Evolutionary conservation across 169 alveolate genomes (phyloP), one percentile per base, ranked within the genome.

Genomic region (Plasmodium chabaudi): DNA sequence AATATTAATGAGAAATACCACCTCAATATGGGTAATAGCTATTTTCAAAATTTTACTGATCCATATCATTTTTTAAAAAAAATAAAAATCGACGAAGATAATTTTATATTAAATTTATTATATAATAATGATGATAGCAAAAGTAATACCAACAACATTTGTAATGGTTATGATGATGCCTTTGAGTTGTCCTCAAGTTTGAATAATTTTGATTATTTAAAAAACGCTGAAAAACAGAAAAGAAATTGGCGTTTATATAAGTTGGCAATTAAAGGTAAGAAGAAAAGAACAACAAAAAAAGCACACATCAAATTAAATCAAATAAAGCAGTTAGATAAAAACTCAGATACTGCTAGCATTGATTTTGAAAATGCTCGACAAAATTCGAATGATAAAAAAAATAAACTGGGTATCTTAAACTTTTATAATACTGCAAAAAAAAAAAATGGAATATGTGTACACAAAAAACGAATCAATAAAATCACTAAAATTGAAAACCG

Each of bases 31-130:
- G 3, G 21, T n/a, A 53, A 47, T 60, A 63, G 69, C 9, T 9
- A 4, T 47, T 51, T 77, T 47, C 68, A 51, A 46, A 25, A n/a
- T 57, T 23, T 55, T 34, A 10, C 42, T 13, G 77, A 77, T 44
- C 63, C 88, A 6, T 77, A 77, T 51, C n/a, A 34, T 59, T 59
- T 64, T 56, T 67, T 79, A 67, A 79, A 79, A 51, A 79, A 79
- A 56, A 42, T 79, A 67, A 79, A 79, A 79, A 79, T 79, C 15
- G 82, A 79, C 23, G 82, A 79, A 79, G 23, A 67, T 19, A 51
- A 79, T 60, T 46, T 79, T 53, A 42, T 79, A 15, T 60, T 79
- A 53, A 79, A 70, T 61, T 53, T 79, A 42, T 53, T 79, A 23
- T 49, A 79, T 61, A 65, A 64, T 15, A 64, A 64, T 67, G 82